Conservation (phyloP, 805 yeast genomes). For the Metschnikowia drakensbergensis region DNA sequence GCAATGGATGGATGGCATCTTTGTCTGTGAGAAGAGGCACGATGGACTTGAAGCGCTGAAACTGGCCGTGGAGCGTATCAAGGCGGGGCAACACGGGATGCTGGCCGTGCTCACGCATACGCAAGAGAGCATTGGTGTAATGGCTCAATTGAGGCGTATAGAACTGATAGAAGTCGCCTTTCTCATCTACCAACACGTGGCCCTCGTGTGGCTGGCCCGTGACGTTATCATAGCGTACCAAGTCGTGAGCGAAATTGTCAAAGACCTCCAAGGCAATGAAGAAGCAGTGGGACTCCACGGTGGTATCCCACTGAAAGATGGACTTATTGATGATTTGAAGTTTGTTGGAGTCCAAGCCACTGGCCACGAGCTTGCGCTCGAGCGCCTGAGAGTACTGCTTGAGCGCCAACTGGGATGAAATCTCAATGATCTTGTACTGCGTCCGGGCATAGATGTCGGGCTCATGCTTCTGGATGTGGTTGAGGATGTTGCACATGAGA, state of each 20-base stretch:
- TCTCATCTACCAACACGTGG: conserved; percentile 64
- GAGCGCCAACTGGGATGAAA: conserved; percentile 56
- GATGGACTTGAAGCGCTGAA: conserved; percentile 25
- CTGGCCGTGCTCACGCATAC: conserved; percentile 48
- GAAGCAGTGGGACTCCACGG: conserved; percentile 63
- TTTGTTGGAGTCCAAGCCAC: conserved; percentile 50
- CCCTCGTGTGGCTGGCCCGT: conserved; percentile 74
- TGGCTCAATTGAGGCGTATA: conserved; percentile 59
- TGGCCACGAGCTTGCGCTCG: conserved; percentile 27
- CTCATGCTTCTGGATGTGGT: conserved; percentile 55
- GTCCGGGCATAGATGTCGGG: conserved; percentile 73
- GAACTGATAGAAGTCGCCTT: conserved; percentile 73
- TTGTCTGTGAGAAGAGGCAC: conserved; percentile 28
- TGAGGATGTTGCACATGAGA: conserved; percentile 68
- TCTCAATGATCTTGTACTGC: conserved; percentile 69
- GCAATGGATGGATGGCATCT: conserved; percentile 54
- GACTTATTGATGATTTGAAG: conserved; percentile 69
- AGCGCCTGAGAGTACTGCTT: conserved; percentile 47
- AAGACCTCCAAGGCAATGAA: conserved; percentile 79
- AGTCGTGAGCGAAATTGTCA: conserved; percentile 81
- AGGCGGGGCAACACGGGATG: conserved; percentile 32
- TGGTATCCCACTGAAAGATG: conserved; percentile 66
- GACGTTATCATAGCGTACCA: conserved; percentile 65
- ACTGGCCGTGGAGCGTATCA: conserved; percentile 20
- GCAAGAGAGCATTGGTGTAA: conserved; percentile 53